phyloP scores from a whole-genome alignment of 257 asterid species.

The Eustoma russellianum region DNA sequence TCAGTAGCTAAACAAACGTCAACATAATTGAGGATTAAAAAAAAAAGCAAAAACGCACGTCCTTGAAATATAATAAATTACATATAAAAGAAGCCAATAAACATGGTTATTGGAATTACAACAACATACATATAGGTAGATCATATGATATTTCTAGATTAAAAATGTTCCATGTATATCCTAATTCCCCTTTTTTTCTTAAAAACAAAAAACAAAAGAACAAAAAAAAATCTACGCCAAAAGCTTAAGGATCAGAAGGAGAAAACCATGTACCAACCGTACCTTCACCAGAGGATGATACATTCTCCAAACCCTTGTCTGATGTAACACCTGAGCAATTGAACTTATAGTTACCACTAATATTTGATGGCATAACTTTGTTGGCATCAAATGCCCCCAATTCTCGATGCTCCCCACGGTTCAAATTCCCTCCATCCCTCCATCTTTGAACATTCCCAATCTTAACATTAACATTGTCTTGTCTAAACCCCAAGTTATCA shows the following conservation, averaged over 20 bases:
- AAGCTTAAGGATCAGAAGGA: constrained; percentile 26
- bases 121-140: too few relatives aligned
- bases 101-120: too few relatives aligned
- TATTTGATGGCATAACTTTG: constrained; percentile 1
- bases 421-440: constrained; percentile 19
- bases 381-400: constrained; percentile 15
- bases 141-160: too few relatives aligned
- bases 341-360: constrained; percentile 21
- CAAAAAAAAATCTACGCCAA: constrained; percentile 3
- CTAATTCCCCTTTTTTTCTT: too few relatives aligned
- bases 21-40: too few relatives aligned
- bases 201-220: too few relatives aligned
- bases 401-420: constrained; percentile 22
- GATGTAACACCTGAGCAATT: constrained; percentile 28
- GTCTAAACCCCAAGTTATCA: constrained; percentile 26
- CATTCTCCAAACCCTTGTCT: constrained; percentile 39
- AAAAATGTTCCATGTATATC: too few relatives aligned
- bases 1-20: too few relatives aligned
- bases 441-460: constrained; percentile 12
- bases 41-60: too few relatives aligned
- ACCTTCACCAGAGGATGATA: constrained; percentile 28
- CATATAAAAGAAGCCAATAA: too few relatives aligned
- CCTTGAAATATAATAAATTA: too few relatives aligned
- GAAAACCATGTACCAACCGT: constrained; percentile 47
- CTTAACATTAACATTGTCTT: constrained; percentile 9